Evolutionary conservation across 345 rosid species (phyloP).

Genomic region (Boechera divaricarpa): DNA sequence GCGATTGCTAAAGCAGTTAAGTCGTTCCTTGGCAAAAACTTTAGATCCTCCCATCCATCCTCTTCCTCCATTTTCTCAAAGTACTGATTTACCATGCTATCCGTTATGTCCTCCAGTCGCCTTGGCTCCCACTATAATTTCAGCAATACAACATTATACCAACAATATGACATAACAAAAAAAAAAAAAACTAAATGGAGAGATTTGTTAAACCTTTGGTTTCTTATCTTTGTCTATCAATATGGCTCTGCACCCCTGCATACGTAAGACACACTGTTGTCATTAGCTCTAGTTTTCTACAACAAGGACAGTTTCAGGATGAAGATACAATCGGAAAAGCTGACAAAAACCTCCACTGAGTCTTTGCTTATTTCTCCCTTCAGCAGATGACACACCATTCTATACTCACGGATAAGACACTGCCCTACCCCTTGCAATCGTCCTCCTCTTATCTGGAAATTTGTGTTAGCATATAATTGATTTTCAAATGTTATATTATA

Average conservation of each 20-base stretch:
- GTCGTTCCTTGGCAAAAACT: slow-evolving; percentile 55
- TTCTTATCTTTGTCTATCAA: slow-evolving; percentile 81
- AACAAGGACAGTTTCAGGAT: background rate
- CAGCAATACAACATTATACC: background rate
- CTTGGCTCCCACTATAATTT: slow-evolving; percentile 76
- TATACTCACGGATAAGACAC: slow-evolving; percentile 76
- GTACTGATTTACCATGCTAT: slow-evolving; percentile 61
- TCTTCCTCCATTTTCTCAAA: slow-evolving; percentile 60
- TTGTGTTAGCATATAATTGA: too few species aligned
- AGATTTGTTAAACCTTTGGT: slow-evolving; percentile 60
- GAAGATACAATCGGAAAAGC: background rate
- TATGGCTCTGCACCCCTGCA: slow-evolving; percentile 90
- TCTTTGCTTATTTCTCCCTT: slow-evolving; percentile 80
- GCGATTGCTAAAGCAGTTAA: slow-evolving; percentile 54
- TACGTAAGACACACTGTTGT: background rate
- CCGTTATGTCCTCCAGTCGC: slow-evolving; percentile 55
- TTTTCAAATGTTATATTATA: too few species aligned
- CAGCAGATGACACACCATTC: slow-evolving; percentile 80
- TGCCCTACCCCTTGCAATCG: slow-evolving; percentile 78
- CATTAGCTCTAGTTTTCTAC: background rate
- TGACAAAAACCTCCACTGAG: slow-evolving; percentile 63
- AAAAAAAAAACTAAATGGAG: background rate
- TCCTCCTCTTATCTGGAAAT: slow-evolving; percentile 78
- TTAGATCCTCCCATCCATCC: slow-evolving; percentile 56
- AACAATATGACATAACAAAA: background rate